Percentiles rank a stretch among this genome's conserved stretches.
Evolutionary conservation across 495 filamentous ascomycete genomes (phyloP).

Genomic region (Neurospora discreta): DNA sequence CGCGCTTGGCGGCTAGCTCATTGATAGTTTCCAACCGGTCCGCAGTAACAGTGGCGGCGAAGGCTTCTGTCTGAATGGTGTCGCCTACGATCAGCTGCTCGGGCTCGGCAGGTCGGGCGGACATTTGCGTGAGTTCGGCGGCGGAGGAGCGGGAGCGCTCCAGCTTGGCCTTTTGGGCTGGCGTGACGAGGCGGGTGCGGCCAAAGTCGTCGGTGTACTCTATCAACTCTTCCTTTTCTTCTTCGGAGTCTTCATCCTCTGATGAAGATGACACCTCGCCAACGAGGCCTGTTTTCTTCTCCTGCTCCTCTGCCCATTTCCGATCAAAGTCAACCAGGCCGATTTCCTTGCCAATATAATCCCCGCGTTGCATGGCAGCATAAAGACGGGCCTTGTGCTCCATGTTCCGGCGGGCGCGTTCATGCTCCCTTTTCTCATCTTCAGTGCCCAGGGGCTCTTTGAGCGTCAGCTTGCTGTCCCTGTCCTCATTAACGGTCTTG

Average conservation of each 20-base stretch:
- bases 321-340: constrained; percentile 82
- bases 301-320: constrained; percentile 72
- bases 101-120: constrained; percentile 48
- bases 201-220: constrained; percentile 90
- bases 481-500: constrained; percentile 10
- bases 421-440: constrained; percentile 33
- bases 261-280: constrained; percentile 25
- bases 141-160: constrained; percentile 36
- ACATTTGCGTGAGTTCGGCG: constrained; percentile 35
- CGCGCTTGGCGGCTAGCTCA: constrained; percentile 58
- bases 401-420: constrained; percentile 64
- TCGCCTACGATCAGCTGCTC: constrained; percentile 70
- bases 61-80: constrained; percentile 69
- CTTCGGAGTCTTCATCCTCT: constrained; percentile 28
- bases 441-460: constrained; percentile 31
- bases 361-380: constrained; percentile 69
- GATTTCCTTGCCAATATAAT: constrained; percentile 44
- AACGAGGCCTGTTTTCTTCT: constrained; percentile 19
- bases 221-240: constrained; percentile 46
- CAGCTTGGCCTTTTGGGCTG: constrained; percentile 47
- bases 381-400: constrained; percentile 81
- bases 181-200: constrained; percentile 56
- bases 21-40: constrained; percentile 46
- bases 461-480: constrained; percentile 25
- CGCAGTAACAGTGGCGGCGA: constrained; percentile 50